Evolutionary conservation across 2,329 filamentous ascomycete species (phyloP), one percentile per base, ranked within the genome.

Genomic region (Metarhizium robertsii): DNA sequence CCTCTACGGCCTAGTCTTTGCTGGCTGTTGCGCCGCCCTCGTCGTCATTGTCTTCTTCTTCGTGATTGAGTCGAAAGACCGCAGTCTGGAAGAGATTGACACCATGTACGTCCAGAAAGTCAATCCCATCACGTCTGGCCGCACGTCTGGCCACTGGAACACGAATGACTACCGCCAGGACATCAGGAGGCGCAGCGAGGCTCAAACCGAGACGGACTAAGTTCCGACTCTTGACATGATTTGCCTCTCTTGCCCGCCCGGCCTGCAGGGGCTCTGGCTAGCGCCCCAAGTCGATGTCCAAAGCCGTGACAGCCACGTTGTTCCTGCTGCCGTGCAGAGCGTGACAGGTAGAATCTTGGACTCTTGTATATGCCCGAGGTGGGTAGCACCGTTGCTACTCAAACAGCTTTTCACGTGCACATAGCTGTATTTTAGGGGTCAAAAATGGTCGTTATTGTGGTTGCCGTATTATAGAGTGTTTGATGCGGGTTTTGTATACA

Each of bases 41-140:
- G 77, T 84, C 4, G 62, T 81, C 18, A 76, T 89, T 52, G 85
- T 90, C 57, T 90, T 85, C 75, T 87, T 90, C 75, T 88, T 88
- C 70, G 77, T 90, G 59, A 85, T 85, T 64, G 87, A 90, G 72
- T 85, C 80, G 58, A 85, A 87, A 69, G 85, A 85, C 63, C 79
- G 86, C 36, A 83, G 80, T 1, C 77, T 91, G 18, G 87, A 90
- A 71, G 86, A 90, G 69, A 85, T 90, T 55, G 87, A 90, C 69
- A 84, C 80, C 56, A 90, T 90, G 86, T 92, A 92, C 66, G 74
- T 78, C 18, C 63, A 72, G 43, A 67, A 66, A 46, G 75, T 80
- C 61, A 78, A 77, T 62, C 76, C 79, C 25, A 76, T 76, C 63
- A 73, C 69, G 53, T 78, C 75, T 2, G 61, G 61, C 14, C 56